A percentile compares a stretch with the other conserved stretches of the same genome.
Conservation (phyloP, 1,284 basidiomycete species). For the Mycosarcoma maydis region DNA sequence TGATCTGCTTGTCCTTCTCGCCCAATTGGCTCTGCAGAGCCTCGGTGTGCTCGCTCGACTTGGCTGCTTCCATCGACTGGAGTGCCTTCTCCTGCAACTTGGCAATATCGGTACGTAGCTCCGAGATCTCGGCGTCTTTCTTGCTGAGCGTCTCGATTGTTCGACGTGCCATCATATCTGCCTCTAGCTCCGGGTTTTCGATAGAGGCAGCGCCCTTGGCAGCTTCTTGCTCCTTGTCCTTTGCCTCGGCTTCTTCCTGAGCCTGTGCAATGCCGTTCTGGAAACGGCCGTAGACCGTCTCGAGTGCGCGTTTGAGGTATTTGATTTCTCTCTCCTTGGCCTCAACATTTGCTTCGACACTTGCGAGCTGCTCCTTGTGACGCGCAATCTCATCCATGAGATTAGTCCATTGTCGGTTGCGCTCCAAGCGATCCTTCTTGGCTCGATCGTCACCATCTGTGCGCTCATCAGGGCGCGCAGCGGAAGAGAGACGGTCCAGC, state of each 20-base stretch:
- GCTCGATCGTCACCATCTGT: constrained; percentile 47
- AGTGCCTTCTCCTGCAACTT: constrained; percentile 54
- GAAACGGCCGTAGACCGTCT: constrained; percentile 83
- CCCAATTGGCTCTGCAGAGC: constrained; percentile 12
- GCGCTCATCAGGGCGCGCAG: constrained; percentile 40
- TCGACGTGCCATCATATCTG: constrained; percentile 76
- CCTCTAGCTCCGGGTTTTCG: constrained; percentile 69
- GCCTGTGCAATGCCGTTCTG: constrained; percentile 68
- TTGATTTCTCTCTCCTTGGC: constrained; percentile 78
- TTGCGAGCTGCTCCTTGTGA: constrained; percentile 75
- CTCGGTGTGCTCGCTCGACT: constrained; percentile 21
- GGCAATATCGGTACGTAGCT: constrained; percentile 50
- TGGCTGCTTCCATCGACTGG: constrained; percentile 25
- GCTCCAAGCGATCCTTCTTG: constrained; percentile 80
- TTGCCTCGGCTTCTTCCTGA: constrained; percentile 52
- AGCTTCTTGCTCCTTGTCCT: constrained; percentile 30
- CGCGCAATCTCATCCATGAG: constrained; percentile 80
- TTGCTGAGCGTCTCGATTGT: constrained; percentile 77
- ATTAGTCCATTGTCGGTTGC: constrained; percentile 80
- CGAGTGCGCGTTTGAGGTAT: constrained; percentile 82
- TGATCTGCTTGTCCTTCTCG: constrained; percentile 39
- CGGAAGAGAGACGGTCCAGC: constrained; percentile 71
- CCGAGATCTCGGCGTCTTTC: constrained; percentile 76
- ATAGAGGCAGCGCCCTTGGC: constrained; percentile 2
- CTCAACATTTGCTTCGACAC: constrained; percentile 71